A percentile compares a stretch with the other conserved stretches of the same genome.
These are phyloP conservation scores for Talaromyces borbonicus DNA, from an alignment of 495 filamentous ascomycete species.

Conservation along the genomic window DNA sequence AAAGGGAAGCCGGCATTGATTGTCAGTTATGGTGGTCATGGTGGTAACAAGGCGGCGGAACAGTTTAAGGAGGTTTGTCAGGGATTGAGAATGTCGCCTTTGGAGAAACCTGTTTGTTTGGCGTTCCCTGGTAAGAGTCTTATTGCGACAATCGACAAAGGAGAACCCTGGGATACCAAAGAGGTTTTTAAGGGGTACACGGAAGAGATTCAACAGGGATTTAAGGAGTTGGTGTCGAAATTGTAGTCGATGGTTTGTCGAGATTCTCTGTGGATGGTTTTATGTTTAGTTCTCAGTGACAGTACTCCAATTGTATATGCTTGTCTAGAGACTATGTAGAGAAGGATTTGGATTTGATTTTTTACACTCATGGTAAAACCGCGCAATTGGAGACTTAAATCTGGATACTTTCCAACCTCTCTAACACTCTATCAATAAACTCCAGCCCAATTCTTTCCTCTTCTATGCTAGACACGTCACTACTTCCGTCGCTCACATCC, in stretches of 20 bases:
- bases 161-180: neutral
- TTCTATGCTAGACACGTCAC: neutral
- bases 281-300: too few species aligned
- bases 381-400: too few species aligned
- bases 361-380: too few species aligned
- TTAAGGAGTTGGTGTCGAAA: neutral
- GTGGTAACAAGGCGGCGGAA: constrained; percentile 35
- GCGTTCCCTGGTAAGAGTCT: constrained; percentile 12
- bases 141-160: neutral
- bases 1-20: constrained; percentile 46
- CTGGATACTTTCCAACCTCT: neutral
- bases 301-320: too few species aligned
- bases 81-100: constrained; percentile 15
- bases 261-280: too few species aligned
- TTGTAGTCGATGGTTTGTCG: neutral
- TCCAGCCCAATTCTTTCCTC: neutral
- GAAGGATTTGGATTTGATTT: too few species aligned
- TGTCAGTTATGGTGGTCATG: constrained; percentile 44
- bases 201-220: neutral
- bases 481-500: neutral
- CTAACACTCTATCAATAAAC: constrained; percentile 1
- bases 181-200: neutral
- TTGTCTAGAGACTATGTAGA: too few species aligned
- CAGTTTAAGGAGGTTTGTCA: constrained; percentile 22
- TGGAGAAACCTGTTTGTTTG: constrained; percentile 10